Conservation (phyloP, 441 rosid species). For the Bocquillonia castaneifolia region DNA sequence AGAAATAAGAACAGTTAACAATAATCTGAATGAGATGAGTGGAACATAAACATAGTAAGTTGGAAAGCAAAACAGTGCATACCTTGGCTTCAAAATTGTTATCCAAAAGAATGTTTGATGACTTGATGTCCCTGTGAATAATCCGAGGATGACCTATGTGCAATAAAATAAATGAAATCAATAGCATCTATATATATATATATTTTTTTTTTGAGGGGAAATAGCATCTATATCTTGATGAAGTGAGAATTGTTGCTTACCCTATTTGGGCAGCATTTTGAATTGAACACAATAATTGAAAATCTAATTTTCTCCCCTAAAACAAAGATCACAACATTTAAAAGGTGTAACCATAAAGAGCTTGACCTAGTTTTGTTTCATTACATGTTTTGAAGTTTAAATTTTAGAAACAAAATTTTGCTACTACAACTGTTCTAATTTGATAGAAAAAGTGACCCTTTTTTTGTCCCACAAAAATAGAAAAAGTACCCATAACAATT, state of each 20-base stretch:
- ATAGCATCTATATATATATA: neutral
- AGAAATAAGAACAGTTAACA: conserved; percentile 26
- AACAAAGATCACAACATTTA: neutral
- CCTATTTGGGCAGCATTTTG: neutral
- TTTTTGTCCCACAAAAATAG: too few species aligned
- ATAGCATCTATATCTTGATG: neutral
- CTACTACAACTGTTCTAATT: too few species aligned
- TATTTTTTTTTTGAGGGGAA: too few species aligned
- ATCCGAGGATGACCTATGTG: conserved; percentile 79
- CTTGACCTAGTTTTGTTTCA: neutral
- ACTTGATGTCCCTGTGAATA: conserved; percentile 94
- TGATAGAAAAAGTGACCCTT: too few species aligned
- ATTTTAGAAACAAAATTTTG: too few species aligned
- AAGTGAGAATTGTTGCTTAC: neutral
- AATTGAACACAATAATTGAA: neutral
- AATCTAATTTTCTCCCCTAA: neutral
- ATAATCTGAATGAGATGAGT: conserved; percentile 11
- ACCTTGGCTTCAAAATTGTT: conserved; percentile 81
- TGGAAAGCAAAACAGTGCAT: conserved; percentile 19
- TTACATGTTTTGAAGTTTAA: neutral
- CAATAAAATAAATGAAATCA: conserved; percentile 10
- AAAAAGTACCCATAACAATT: too few species aligned
- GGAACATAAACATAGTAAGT: neutral
- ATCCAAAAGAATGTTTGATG: conserved; percentile 90
- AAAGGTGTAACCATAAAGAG: neutral